Base-by-base conservation (phyloP, 2,329 filamentous ascomycete genomes). In the Simplicillium aogashimaense region DNA sequence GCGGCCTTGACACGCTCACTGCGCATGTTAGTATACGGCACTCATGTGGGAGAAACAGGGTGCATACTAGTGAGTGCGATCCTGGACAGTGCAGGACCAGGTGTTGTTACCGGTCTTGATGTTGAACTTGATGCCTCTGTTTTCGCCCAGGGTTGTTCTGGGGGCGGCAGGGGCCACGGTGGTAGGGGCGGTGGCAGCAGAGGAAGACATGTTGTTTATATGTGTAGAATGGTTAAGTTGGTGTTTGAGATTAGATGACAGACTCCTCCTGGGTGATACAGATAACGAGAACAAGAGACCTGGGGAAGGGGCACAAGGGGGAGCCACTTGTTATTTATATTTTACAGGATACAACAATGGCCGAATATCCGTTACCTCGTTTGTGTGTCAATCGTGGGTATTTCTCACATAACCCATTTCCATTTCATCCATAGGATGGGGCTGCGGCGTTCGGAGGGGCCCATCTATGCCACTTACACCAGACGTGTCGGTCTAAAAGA, bases 61-160 rank as follows among this genome's bases (percentile, higher is more conserved):
- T n/a, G n/a, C 66, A 45, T 63, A 71, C 68, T 69, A 67, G 11
- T 54, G 40, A 45, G 50, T 43, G 41, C 67, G 65, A 53, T 71
- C 66, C 45, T 68, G 60, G 5, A 70, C 52, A 15, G 60, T 61
- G 54, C 66, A 70, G 32, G 52, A 39, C 50, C 58, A 64, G 36
- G 53, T 55, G 36, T 55, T 46, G 49, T 59, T 56, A 44, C 65
- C 66, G 32, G 67, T 58, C 56, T 61, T 63, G 56, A 72, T 63
- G 36, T 64, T 52, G 57, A 72, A 72, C 53, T 60, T 60, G 58
- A 72, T 59, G 43, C 58, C 63, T 43, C 49, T 55, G 50, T 55
- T 59, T 45, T 66, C 57, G 39, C 66, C 59, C 20, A 63, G 45
- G 38, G 20, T 7, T 16, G 31, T 40, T 29, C 33, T 35, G 25